phyloP scores from a whole-genome alignment of 2,329 filamentous ascomycete species.

The Aspergillus arachidicola region DNA sequence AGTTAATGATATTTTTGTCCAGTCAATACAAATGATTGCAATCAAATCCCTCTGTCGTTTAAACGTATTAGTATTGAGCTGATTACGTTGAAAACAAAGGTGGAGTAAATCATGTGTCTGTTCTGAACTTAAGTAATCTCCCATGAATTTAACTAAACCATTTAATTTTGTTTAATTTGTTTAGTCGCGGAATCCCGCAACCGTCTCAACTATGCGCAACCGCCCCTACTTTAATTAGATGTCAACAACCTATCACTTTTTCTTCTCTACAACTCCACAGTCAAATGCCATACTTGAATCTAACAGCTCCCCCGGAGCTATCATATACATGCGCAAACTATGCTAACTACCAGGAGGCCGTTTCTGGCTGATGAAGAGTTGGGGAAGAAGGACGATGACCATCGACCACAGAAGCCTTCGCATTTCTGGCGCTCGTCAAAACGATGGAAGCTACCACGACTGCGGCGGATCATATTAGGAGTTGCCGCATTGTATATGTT shows the following conservation, averaged over 20 bases:
- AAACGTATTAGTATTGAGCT: neutral
- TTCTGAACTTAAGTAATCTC: neutral
- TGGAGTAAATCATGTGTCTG: constrained; percentile 7
- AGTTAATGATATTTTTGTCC: neutral
- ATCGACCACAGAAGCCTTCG: constrained; percentile 42
- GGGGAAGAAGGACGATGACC: constrained; percentile 67
- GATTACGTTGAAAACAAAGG: neutral
- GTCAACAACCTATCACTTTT: neutral
- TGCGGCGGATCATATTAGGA: constrained; percentile 55
- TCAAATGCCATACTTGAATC: constrained; percentile 15
- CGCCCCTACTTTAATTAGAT: neutral
- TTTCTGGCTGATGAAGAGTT: constrained; percentile 63
- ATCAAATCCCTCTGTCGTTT: neutral
- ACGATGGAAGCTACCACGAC: constrained; percentile 38
- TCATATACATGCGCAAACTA: constrained; percentile 27
- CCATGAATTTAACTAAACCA: neutral
- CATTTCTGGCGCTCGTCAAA: constrained; percentile 37
- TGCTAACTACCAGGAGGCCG: constrained; percentile 45
- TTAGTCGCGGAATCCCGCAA: constrained; percentile 8
- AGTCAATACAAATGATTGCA: neutral
- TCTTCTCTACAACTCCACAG: neutral
- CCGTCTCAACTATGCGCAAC: constrained; percentile 7
- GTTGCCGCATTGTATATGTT: constrained; percentile 54
- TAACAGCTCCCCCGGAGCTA: constrained; percentile 27
- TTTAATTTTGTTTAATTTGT: neutral